phyloP scores from a whole-genome alignment of 1,284 basidiomycete species.

The Phylloporus sp. region DNA sequence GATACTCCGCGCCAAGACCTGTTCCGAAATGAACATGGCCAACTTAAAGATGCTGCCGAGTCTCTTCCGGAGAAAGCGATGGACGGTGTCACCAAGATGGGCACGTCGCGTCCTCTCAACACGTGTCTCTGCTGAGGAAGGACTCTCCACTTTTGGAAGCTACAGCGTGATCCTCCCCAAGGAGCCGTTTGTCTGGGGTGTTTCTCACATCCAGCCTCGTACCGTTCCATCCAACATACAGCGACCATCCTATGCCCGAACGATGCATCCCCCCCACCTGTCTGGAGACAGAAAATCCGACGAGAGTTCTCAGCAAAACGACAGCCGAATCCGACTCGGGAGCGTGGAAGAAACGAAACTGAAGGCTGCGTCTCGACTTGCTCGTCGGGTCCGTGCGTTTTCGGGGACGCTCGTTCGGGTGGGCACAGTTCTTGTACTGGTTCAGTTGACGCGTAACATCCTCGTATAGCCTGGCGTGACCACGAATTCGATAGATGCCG shows the following conservation, averaged over 20 bases:
- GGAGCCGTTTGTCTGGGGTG: conserved; percentile 68
- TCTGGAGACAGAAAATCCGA: conserved; percentile 31
- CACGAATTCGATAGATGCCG: conserved; percentile 73
- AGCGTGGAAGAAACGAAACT: conserved; percentile 59
- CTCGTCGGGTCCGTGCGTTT: conserved; percentile 62
- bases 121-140: background rate
- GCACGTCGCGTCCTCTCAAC: conserved; percentile 16
- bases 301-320: conserved; percentile 31
- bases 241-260: conserved; percentile 60
- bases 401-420: conserved; percentile 63
- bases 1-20: too few species aligned
- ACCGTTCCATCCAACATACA: conserved; percentile 62
- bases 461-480: conserved; percentile 67
- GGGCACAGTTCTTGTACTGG: conserved; percentile 30
- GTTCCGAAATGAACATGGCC: too few species aligned
- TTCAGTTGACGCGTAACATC: too few species aligned
- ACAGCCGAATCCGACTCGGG: conserved; percentile 57
- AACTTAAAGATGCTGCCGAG: background rate
- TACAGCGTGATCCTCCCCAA: conserved; percentile 69
- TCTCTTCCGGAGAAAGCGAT: background rate
- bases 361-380: conserved; percentile 64
- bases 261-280: conserved; percentile 7
- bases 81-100: background rate
- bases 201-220: conserved; percentile 61
- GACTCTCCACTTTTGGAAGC: conserved; percentile 46